Base-by-base conservation (phyloP, 805 yeast species). In the Gaillardinia entomophila region DNA sequence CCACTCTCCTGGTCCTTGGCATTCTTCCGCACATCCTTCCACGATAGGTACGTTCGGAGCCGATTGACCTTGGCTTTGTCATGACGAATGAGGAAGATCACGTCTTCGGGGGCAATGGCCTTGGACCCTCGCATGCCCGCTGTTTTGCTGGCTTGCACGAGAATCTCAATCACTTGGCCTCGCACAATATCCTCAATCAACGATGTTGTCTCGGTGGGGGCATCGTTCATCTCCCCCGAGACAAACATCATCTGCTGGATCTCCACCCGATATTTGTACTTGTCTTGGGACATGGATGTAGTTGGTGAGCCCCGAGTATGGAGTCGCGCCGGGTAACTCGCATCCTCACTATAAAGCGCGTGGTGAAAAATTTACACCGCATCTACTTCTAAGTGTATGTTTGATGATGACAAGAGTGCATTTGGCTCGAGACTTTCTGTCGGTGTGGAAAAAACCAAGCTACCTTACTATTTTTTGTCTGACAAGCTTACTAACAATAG, bases 221-320 rank as follows among this genome's bases (percentile, higher is more conserved):
- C 94, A 48, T 92, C 98, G 45, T 84, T 85, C 1, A 92, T 77
- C 55, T 92, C 97, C 2, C 98, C 98, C 34, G 82, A 73, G 35
- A 92, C 98, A 66, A 92, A 92, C 98, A 92, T 92, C 98, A 92
- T 92, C 65, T 85, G 72, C 59, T 92, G 98, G 49, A 92, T 92
- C 63, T 92, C 98, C 24, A 84, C 75, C 36, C 95, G 69, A 57
- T 90, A 92, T 51, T 81, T 79, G 62, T 84, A 79, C 53, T 77
- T 77, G 37, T 43, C 46, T 18, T 19, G 38, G 6, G 46, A 31
- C 46, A 42, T 40, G 29, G 14, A n/a, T n/a, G n/a, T n/a, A n/a
- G n/a, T n/a, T n/a, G 32, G 13, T 23, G 12, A 23, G 22, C 22
- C 6, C 22, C 22, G 10, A 10, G 22, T 10, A 10, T 19, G 22